phyloP scores from a whole-genome alignment of 2,329 filamentous ascomycete genomes.

The Dendryphion nanum region DNA sequence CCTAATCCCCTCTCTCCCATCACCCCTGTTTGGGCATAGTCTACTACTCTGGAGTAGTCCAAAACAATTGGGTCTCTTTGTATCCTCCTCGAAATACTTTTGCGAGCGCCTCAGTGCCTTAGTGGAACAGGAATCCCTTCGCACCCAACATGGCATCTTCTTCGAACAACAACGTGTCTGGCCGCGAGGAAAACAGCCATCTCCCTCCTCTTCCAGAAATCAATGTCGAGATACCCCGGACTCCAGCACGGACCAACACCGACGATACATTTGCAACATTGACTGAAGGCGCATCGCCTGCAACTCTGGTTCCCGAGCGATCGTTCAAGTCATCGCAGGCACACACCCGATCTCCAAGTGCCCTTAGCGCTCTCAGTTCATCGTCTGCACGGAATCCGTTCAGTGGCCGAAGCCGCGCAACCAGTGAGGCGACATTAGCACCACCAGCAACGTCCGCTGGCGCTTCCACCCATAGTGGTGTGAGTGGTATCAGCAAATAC shows the following conservation, averaged over 20 bases:
- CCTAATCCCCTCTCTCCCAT: neutral
- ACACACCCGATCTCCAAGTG: slow-evolving; percentile 15
- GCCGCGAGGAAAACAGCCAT: slow-evolving; percentile 12
- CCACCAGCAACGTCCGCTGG: slow-evolving; percentile 15
- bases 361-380: slow-evolving; percentile 11
- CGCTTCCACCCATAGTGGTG: slow-evolving; percentile 15
- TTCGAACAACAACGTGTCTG: slow-evolving; percentile 11
- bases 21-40: too few species aligned
- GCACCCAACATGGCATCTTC: slow-evolving; percentile 24
- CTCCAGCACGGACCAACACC: slow-evolving; percentile 18
- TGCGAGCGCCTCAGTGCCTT: too few species aligned
- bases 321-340: slow-evolving; percentile 13
- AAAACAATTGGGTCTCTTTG: too few species aligned
- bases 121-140: too few species aligned
- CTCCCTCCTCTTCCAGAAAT: slow-evolving; percentile 23
- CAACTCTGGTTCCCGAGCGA: slow-evolving; percentile 19
- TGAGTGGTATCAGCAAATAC: slow-evolving; percentile 15
- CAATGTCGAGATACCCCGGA: slow-evolving; percentile 22
- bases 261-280: slow-evolving; percentile 19
- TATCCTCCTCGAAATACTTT: too few species aligned
- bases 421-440: slow-evolving; percentile 22
- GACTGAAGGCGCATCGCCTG: slow-evolving; percentile 19
- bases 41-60: too few species aligned
- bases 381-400: slow-evolving; percentile 11
- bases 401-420: slow-evolving; percentile 15